Evolutionary conservation across 768 basidiomycete genomes (phyloP).

Genomic region (Brasilioporus rufonigricans): DNA sequence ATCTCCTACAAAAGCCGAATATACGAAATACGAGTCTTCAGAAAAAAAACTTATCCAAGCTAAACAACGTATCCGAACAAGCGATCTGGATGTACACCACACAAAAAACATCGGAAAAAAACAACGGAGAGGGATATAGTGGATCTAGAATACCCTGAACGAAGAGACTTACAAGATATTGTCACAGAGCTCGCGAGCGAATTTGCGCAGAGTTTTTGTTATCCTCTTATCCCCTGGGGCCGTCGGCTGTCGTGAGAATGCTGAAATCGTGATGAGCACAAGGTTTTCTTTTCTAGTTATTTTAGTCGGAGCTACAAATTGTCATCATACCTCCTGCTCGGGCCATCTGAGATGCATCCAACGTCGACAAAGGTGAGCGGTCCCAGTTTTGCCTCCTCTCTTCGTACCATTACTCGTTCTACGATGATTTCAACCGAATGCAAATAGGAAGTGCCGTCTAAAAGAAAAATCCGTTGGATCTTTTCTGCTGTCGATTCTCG

Average conservation of each 20-base stretch:
- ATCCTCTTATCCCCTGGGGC: constrained; percentile 35
- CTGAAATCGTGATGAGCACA: constrained; percentile 27
- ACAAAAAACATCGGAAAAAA: constrained; percentile 18
- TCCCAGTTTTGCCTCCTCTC: neutral
- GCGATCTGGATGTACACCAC: constrained; percentile 17
- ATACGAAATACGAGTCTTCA: constrained; percentile 30
- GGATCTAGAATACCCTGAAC: constrained; percentile 9
- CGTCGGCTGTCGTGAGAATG: constrained; percentile 39
- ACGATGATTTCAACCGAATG: constrained; percentile 34
- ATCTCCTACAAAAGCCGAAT: constrained; percentile 33
- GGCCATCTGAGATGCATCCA: neutral
- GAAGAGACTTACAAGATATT: constrained; percentile 27
- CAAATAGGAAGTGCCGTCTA: constrained; percentile 39
- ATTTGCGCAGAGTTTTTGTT: constrained; percentile 31
- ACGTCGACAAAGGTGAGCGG: constrained; percentile 17
- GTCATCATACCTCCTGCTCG: constrained; percentile 1
- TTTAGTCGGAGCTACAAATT: constrained; percentile 29
- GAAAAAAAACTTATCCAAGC: constrained; percentile 35
- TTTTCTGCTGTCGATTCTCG: constrained; percentile 33
- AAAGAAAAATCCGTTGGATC: constrained; percentile 24
- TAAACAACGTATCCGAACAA: constrained; percentile 29
- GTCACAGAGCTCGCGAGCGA: constrained; percentile 8
- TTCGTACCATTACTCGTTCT: neutral
- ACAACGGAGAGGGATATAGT: neutral
- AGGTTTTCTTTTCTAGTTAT: constrained; percentile 27